phyloP scores from a whole-genome alignment of 805 yeast genomes.

The Lipomyces kockii region DNA sequence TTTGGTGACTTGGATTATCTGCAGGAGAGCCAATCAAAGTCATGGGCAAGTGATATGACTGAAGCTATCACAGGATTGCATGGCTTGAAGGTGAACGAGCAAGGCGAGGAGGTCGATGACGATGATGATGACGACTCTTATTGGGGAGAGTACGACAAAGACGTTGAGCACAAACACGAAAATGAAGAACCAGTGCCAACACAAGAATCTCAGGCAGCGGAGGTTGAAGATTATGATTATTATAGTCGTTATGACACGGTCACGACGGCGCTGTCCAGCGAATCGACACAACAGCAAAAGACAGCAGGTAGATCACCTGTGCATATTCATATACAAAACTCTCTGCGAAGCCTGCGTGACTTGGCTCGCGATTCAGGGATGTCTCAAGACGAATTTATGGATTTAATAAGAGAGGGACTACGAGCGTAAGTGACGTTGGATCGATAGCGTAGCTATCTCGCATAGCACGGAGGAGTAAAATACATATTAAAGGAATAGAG shows the following conservation, averaged over 20 bases:
- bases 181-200: conserved; percentile 4
- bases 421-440: background rate
- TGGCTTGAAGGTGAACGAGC: conserved; percentile 14
- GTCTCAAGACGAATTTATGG: conserved; percentile 15
- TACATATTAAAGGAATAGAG: conserved; percentile 3
- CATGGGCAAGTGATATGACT: conserved; percentile 1
- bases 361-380: conserved; percentile 21
- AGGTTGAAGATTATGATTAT: conserved; percentile 25
- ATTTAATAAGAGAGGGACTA: background rate
- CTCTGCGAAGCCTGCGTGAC: conserved; percentile 17
- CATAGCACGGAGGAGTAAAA: background rate
- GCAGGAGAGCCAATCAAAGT: background rate
- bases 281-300: conserved; percentile 28
- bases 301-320: conserved; percentile 1
- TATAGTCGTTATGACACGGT: conserved; percentile 34
- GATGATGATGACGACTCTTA: conserved; percentile 35
- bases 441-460: background rate
- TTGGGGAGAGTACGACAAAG: conserved; percentile 33
- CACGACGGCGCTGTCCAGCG: conserved; percentile 35
- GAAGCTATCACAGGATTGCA: background rate
- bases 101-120: conserved; percentile 17
- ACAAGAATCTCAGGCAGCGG: background rate
- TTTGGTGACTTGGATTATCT: conserved; percentile 7
- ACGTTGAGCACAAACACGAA: conserved; percentile 32
- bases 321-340: conserved; percentile 11